Evolutionary conservation across 2,329 filamentous ascomycete genomes (phyloP), one percentile per base, ranked within the genome.

Genomic region (Chaetomium strumarium): DNA sequence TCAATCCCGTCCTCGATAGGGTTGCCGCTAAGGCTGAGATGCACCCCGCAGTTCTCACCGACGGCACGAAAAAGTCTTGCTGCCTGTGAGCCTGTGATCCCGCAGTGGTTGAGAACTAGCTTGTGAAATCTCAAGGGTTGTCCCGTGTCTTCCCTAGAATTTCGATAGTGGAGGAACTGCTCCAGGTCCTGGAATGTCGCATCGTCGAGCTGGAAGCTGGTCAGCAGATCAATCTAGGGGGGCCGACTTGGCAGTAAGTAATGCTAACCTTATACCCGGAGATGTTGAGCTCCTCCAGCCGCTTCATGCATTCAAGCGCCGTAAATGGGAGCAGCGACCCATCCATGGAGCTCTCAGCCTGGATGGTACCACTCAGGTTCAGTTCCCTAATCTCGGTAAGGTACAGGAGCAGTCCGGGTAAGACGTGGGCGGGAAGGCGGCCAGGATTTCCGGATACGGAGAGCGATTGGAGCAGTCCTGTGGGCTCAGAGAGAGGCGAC

Each of bases 371-470:
- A 3, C 75, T 70, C 31, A 81, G 72, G 42, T 76, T 77, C 29
- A 82, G 64, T 55, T 70, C 72, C 36, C 68, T 71, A 40, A 81
- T 63, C n/a, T 69, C 68, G 8, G 59, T 64, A 17, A 78, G 67
- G 30, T 73, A 70, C 13, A 67, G 65, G 7, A 80, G 66, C 3
- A 76, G 70, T 16, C 70, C 63, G 8, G 73, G 68, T 1, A 79
- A 65, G 36, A 72, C 64, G n/a, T 70, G 67, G n/a, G 75, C 74
- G 3, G 75, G 73, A 24, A 79, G 70, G 6, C 73, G 72, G 12
- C 78, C 76, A 19, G 72, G 69, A 52, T 81, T 82, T 34, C 75
- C 70, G 4, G 78, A 80, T 0, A 77, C 72, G 48, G 81, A 73
- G 10, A 82, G 68, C 5, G 67, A 64, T 58, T 78, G 72, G 14